Evolutionary conservation across 352 stramenopile species (phyloP), one percentile per base, ranked within the genome.

Genomic region (Globisporangium alternatum): DNA sequence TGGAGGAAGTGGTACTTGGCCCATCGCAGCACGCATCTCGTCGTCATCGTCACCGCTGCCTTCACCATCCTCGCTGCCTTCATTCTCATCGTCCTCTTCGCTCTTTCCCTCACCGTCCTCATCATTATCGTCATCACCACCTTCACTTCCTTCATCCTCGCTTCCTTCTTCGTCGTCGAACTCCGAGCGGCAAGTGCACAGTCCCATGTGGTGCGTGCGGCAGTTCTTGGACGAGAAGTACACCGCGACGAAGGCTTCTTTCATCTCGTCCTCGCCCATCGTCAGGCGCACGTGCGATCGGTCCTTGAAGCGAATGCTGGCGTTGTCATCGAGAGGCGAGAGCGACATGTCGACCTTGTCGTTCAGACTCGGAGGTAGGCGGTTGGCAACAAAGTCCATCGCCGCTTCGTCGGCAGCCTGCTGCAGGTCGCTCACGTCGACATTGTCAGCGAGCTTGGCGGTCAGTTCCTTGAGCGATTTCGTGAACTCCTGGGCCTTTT

Each of bases 151-250:
- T 13, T 76, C 73, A 1, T 69, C 69, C 8, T 69, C 70, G 4
- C 62, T 72, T 10, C 64, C 61, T 8, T 76, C 64, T n/a, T 60
- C 70, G 21, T 68, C 68, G 13, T 66, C 61, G 25, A 60, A 68
- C n/a, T 65, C 65, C 25, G 64, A 69, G 8, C 67, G 60, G 44
- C 86, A 95, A n/a, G 71, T 81, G 68, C 87, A 96, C 28, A 83
- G 21, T 0, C 83, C 85, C 87, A 96, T 96, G 72, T 96, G 87
- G 72, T 96, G 87, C 56, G 72, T 55, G 48, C 85, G 74, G 63
- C 87, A 96, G 65, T 96, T 96, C 55, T 76, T 61, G 43, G 83
- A 63, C 61, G 85, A 91, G 64, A 89, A 86, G 64, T 90, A 89
- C 4, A 94, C 64, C 0, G 81, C 75, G 60, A 92, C 77, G 57